Evolutionary conservation across 768 basidiomycete genomes (phyloP).

Genomic region (Lactifluus subvellereus): DNA sequence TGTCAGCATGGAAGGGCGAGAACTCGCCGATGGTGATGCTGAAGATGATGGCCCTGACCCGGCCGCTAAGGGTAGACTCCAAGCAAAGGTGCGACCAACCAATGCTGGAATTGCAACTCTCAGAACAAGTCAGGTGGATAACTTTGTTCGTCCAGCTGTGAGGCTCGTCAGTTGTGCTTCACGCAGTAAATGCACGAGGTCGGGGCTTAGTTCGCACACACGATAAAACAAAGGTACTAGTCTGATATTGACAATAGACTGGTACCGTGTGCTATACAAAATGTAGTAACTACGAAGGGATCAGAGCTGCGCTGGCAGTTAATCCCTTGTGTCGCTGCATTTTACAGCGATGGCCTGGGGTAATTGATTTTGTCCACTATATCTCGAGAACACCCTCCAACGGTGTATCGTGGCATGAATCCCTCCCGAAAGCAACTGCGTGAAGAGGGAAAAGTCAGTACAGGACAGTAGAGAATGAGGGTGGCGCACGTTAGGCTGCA

Average conservation of each 20-base stretch:
- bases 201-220: background rate
- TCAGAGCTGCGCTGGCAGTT: background rate
- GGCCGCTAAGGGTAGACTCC: conserved; percentile 46
- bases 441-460: too few relatives aligned
- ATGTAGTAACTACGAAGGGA: background rate
- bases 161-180: too few relatives aligned
- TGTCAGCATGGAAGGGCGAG: conserved; percentile 34
- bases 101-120: conserved; percentile 28
- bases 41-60: conserved; percentile 32
- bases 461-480: background rate
- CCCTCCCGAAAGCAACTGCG: too few relatives aligned
- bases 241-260: background rate
- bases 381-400: too few relatives aligned
- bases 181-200: too few relatives aligned
- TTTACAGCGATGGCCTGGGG: background rate
- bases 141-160: background rate
- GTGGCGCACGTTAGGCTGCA: too few relatives aligned
- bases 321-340: background rate
- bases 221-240: background rate
- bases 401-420: too few relatives aligned
- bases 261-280: background rate
- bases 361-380: background rate
- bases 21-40: conserved; percentile 31
- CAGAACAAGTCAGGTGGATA: background rate
- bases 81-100: conserved; percentile 38